Conservation (phyloP, 225 moss, liverwort and hornwort species). For the Lunularia cruciata region DNA sequence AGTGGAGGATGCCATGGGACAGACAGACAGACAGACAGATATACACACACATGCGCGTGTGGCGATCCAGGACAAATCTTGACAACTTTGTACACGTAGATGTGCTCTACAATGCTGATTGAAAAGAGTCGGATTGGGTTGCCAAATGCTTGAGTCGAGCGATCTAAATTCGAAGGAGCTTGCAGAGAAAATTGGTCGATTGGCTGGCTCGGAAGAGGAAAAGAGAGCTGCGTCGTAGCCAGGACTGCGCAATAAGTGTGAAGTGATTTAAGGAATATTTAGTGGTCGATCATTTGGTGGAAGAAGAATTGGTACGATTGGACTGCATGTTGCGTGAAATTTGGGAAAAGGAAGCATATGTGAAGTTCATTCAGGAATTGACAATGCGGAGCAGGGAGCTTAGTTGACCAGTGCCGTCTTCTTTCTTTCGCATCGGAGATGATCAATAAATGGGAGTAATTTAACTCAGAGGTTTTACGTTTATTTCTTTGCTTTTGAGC, state of each 20-base stretch:
- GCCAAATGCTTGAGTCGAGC: background rate
- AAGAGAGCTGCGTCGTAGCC: background rate
- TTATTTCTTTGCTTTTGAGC: background rate
- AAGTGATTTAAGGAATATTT: background rate
- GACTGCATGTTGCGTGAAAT: background rate
- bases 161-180: background rate
- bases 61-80: slow-evolving; percentile 13
- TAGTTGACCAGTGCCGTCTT: too few species aligned
- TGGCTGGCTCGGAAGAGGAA: background rate
- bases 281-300: too few species aligned
- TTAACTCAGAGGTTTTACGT: background rate
- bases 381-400: background rate
- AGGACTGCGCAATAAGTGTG: too few species aligned
- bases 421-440: background rate
- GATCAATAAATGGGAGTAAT: background rate
- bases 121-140: background rate
- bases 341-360: background rate
- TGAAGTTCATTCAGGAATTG: background rate
- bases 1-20: slow-evolving; percentile 19
- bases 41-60: background rate
- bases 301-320: background rate
- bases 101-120: background rate
- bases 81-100: background rate
- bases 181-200: background rate
- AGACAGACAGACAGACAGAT: background rate